Evolutionary conservation across 1,139 yeast species (phyloP).

Genomic region (Saccharomyces pastorianus): DNA sequence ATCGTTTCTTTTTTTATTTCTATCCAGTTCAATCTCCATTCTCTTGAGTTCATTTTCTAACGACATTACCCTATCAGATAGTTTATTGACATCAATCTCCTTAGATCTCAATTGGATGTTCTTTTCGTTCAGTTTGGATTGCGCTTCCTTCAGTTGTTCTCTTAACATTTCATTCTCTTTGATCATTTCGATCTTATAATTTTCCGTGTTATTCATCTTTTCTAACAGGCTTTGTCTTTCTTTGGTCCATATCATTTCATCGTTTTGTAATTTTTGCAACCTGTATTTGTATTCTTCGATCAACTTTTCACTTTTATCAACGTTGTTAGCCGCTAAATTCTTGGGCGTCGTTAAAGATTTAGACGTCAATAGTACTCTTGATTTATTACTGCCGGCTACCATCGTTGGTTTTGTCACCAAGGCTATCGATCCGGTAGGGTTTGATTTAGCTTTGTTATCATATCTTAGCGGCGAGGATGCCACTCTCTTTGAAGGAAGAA

Average conservation of each 20-base stretch:
- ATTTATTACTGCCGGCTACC: conserved; percentile 11
- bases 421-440: background rate
- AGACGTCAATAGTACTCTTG: conserved; percentile 17
- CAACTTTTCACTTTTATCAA: conserved; percentile 12
- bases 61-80: conserved; percentile 18
- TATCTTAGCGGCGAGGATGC: conserved; percentile 61
- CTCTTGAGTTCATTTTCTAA: conserved; percentile 14
- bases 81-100: conserved; percentile 17
- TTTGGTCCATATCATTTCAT: conserved; percentile 44
- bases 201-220: conserved; percentile 17
- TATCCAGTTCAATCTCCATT: background rate
- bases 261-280: conserved; percentile 44
- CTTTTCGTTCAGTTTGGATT: conserved; percentile 13
- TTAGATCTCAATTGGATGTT: conserved; percentile 19
- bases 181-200: conserved; percentile 35
- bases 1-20: background rate
- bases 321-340: conserved; percentile 5
- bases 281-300: conserved; percentile 31
- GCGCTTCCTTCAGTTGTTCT: conserved; percentile 34
- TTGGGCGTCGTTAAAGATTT: conserved; percentile 14
- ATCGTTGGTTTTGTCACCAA: conserved; percentile 5
- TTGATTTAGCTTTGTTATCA: conserved; percentile 10
- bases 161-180: conserved; percentile 39
- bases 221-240: conserved; percentile 34
- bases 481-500: conserved; percentile 55